Base-by-base conservation (phyloP, 768 basidiomycete genomes). In the Pilatotrama ljubarskyi region DNA sequence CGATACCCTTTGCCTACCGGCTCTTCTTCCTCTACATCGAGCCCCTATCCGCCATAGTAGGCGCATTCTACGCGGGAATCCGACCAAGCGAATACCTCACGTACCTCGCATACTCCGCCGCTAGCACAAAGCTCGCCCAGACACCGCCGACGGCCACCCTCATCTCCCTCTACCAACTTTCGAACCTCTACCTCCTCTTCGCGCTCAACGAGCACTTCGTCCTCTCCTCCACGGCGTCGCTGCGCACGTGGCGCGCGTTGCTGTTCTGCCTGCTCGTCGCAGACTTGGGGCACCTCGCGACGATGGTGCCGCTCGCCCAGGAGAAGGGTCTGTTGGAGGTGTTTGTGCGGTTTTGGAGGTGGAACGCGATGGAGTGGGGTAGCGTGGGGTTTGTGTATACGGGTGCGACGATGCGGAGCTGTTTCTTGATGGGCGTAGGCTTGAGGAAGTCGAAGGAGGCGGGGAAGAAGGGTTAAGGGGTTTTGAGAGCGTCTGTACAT, bases 331-430 rank as follows among this genome's bases (percentile, higher is more conserved):
- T 59, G 13, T 46, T 50, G 5, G 74, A 73, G 11, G 75, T 79
- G 20, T 82, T 76, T 62, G 76, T 78, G 76, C 68, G 70, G 18
- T 69, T 78, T n/a, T 73, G 73, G 75, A 73, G 72, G 38, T 82
- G 80, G 81, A 81, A 80, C 62, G 79, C 79, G 51, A 81, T 82
- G 81, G 72, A 73, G 22, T 82, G 78, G 80, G 80, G 82, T 0
- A 82, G 80, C 46, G 76, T 82, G n/a, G 81, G 80, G 13, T 82
- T 82, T 46, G 81, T 82, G 8, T 82, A 81, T 55, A 47, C 73
- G 11, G 81, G 81, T 1, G 81, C 80, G 37, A 69, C 69, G 3
- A 75, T 78, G 75, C 69, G 80, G 58, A 73, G 76, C 38, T 72
- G 73, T 22, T 82, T 82, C 63, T 64, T 78, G 44, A 41, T 65